Evolutionary conservation across 2,329 filamentous ascomycete species (phyloP).

Genomic region (Xylariaceae sp.): DNA sequence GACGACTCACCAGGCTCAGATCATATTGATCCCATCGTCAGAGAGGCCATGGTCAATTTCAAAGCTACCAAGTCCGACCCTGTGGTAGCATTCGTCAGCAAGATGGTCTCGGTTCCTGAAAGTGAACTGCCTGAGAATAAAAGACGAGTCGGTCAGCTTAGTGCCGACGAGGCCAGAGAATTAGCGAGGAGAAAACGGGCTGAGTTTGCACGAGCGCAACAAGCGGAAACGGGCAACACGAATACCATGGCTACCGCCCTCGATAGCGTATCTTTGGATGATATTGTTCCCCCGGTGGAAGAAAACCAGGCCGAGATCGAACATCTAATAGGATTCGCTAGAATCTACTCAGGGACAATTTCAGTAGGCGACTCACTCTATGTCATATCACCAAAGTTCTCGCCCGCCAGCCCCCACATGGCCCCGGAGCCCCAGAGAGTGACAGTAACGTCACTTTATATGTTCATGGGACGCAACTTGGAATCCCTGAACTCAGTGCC

Average conservation of each 20-base stretch:
- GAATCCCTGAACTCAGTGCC: conserved; percentile 80
- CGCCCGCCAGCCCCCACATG: conserved; percentile 68
- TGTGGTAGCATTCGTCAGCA: conserved; percentile 91
- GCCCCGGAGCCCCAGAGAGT: conserved; percentile 73
- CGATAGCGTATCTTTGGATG: conserved; percentile 54
- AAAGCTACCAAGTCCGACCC: conserved; percentile 65
- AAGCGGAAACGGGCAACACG: conserved; percentile 47
- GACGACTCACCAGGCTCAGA: conserved; percentile 71
- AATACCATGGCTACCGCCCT: conserved; percentile 56
- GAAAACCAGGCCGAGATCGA: conserved; percentile 67
- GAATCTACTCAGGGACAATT: conserved; percentile 86
- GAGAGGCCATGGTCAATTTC: conserved; percentile 77
- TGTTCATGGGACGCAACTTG: conserved; percentile 89
- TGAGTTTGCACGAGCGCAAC: conserved; percentile 76
- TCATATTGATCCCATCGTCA: conserved; percentile 62
- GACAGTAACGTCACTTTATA: conserved; percentile 80
- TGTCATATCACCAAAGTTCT: conserved; percentile 89
- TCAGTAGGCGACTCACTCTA: conserved; percentile 87
- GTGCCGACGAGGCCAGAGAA: conserved; percentile 83
- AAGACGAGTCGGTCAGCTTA: conserved; percentile 64
- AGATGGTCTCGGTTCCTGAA: conserved; percentile 93
- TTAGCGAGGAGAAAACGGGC: conserved; percentile 82
- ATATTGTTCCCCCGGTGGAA: conserved; percentile 41
- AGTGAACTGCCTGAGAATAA: conserved; percentile 89
- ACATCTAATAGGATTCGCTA: conserved; percentile 88